Base-by-base conservation (phyloP, 164 flowering plant species). In the Vitis cinerea region DNA sequence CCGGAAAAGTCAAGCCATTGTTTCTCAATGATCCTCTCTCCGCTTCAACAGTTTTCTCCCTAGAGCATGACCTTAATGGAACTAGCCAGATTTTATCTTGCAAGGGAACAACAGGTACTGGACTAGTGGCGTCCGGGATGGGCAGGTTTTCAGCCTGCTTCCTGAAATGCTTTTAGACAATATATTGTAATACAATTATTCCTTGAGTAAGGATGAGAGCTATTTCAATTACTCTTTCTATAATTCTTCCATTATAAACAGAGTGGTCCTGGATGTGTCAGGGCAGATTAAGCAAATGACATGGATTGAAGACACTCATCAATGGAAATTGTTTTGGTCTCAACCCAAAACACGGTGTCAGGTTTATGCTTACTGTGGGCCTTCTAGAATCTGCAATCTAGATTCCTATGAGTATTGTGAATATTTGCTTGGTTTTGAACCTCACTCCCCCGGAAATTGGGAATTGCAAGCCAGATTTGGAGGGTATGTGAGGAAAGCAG, bases 381-480 rank as follows among this genome's bases (percentile, higher is more conserved):
- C 44, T 31, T 31, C 6, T 31, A 2, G 44, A 31, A 31, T 31
- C 7, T 31, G 44, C 6, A 50, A 44, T 17, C 15, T 15, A 3
- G 5, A 50, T 7, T 9, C 30, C 16, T 0, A 9, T 4, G 10
- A 67, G 9, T 4, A 9, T 1, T 79, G 82, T 52, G 56, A 44
- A 17, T 79, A 79, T 48, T 63, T 76, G 67, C n/a, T 29, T 3
- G 79, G 82, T 17, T 79, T 76, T 59, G 68, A 54, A 30, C 76
- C 79, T 1, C 13, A 2, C 10, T 72, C 61, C 50, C 17, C 50
- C 11, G 11, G 27, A 16, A 72, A 76, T 9, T 17, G 19, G 31
- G 55, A 53, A 31, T 69, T 2, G 65, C 59, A 9, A 50, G n/a
- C 8, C 17, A 52, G 17, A 3, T 3, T 7, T 31, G 44, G 44